Base-by-base conservation (phyloP, 1,139 yeast species). In the Nematodospora anomalae region DNA sequence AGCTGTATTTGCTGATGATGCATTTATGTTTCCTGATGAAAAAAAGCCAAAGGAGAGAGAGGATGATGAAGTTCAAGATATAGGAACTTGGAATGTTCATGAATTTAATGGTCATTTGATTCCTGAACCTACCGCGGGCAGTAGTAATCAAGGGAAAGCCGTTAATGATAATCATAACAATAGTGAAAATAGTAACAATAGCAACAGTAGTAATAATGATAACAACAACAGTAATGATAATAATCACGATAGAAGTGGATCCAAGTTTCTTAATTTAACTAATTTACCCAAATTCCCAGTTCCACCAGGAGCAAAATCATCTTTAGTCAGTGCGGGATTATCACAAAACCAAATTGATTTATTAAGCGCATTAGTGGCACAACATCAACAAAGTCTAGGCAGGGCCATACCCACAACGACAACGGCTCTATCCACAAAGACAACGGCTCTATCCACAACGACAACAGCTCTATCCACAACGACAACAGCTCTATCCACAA, bases 1-100 rank as follows among this genome's bases (percentile, higher is more conserved):
- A 47, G 84, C 88, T 12, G 89, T 88, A 1, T 83, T 83, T 68
- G 90, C 89, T 1, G 89, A 83, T 50, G 89, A 83, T 44, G 73
- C 83, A 6, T 83, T 83, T 48, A 74, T 83, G 3, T 83, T 83
- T 53, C 88, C 89, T 0, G 92, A 83, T 53, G 90, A 83, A 53
- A 89, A 82, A 28, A 82, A 83, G 53, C 81, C 82, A 3, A 57
- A 60, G 26, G 51, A 55, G 33, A 52, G 46, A 20, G 45, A 52
- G 33, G 44, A 44, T 18, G 49, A 51, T 25, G 47, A 40, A 5
- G n/a, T n/a, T n/a, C 46, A 39, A 15, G 40, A 35, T 16, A 32
- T 18, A 26, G 6, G 32, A 28, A 10, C 24, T 20, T 31, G 38
- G 42, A 30, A 37, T 30, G 15, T 36, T 12, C 28, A 32, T 6